phyloP scores from a whole-genome alignment of 805 yeast genomes.

The Nematodospora valgi region DNA sequence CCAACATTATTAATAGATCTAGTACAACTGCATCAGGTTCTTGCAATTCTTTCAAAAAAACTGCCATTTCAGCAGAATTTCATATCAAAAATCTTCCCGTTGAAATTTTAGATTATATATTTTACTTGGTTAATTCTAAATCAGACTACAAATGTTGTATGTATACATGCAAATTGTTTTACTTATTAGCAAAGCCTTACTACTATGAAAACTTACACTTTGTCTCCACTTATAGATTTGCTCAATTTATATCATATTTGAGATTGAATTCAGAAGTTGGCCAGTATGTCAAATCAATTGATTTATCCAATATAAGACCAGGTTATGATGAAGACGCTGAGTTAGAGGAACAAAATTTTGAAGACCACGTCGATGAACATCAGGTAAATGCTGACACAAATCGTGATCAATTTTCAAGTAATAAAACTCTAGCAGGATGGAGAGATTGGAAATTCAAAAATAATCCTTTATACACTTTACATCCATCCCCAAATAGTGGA shows the following conservation, averaged over 20 bases:
- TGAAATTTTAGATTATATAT: constrained; percentile 40
- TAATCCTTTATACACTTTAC: constrained; percentile 57
- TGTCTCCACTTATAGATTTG: constrained; percentile 72
- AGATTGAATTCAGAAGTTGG: constrained; percentile 57
- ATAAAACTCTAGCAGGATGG: constrained; percentile 71
- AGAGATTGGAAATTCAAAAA: constrained; percentile 83
- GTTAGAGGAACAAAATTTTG: neutral
- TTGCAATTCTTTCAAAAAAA: neutral
- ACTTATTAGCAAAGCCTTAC: constrained; percentile 48
- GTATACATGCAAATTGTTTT: constrained; percentile 49
- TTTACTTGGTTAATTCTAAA: constrained; percentile 29
- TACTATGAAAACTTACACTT: constrained; percentile 55
- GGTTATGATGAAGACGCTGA: constrained; percentile 24
- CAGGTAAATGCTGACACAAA: constrained; percentile 3
- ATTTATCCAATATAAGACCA: constrained; percentile 48
- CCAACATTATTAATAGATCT: neutral
- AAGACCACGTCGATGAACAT: constrained; percentile 10
- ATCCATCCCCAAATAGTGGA: constrained; percentile 16
- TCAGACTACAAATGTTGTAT: constrained; percentile 41
- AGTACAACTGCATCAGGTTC: neutral
- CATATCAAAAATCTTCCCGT: constrained; percentile 35
- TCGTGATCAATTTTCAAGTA: constrained; percentile 7
- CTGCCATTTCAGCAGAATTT: constrained; percentile 9
- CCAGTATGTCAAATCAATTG: constrained; percentile 49
- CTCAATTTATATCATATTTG: constrained; percentile 73